A percentile compares a stretch with the other conserved stretches of the same genome.
These are phyloP conservation scores for Alisma plantagoaquatica DNA, from an alignment of 106 monocot genomes.

Conservation along the genomic window DNA sequence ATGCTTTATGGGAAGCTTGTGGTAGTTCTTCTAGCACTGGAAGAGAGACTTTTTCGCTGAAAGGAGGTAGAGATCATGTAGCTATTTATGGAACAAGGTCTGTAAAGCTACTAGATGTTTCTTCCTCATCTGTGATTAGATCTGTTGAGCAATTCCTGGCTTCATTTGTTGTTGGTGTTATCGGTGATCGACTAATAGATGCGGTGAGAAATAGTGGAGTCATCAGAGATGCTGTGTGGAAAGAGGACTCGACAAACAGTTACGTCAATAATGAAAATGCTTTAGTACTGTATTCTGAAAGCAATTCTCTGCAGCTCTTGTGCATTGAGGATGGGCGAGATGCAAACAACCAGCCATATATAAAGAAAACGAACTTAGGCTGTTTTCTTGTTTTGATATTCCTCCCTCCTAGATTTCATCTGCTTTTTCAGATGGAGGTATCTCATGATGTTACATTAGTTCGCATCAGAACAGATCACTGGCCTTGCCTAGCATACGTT, in stretches of 20 bases:
- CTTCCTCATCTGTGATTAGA: constrained; percentile 30
- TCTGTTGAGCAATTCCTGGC: constrained; percentile 48
- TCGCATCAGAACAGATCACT: constrained; percentile 88
- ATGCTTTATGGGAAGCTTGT: constrained; percentile 96
- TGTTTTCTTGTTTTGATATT: constrained; percentile 61
- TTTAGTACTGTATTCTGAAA: constrained; percentile 41
- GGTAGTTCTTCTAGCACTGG: constrained; percentile 46
- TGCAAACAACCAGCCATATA: not conserved
- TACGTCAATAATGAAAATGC: constrained; percentile 15
- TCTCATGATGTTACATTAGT: constrained; percentile 57
- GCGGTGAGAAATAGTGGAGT: constrained; percentile 34
- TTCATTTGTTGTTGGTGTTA: constrained; percentile 65
- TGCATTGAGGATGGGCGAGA: constrained; percentile 28
- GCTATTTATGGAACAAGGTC: constrained; percentile 77
- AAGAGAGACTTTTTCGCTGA: constrained; percentile 61
- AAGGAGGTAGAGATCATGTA: constrained; percentile 65
- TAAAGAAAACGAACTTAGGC: constrained; percentile 46
- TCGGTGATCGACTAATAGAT: constrained; percentile 35
- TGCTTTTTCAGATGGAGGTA: constrained; percentile 90
- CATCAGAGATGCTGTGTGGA: constrained; percentile 57
- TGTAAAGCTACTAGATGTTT: constrained; percentile 76
- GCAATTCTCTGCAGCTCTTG: constrained; percentile 34
- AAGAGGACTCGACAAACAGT: constrained; percentile 24
- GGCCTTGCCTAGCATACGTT: constrained; percentile 94
- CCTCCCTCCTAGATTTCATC: constrained; percentile 86